phyloP scores from a whole-genome alignment of 805 yeast genomes.

The Saccharomyces cerevisiae region DNA sequence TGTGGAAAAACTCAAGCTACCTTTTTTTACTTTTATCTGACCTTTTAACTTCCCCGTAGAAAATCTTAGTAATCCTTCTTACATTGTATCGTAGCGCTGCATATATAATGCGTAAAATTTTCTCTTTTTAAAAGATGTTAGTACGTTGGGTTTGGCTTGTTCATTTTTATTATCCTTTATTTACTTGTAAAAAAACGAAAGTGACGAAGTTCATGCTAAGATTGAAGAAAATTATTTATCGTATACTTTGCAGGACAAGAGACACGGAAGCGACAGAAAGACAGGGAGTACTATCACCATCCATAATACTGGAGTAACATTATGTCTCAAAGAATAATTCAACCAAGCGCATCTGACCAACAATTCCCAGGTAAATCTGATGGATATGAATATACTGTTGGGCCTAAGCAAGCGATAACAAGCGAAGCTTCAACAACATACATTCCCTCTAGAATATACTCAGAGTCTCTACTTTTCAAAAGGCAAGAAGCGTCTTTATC shows the following conservation, averaged over 20 bases:
- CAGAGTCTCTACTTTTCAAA: constrained; percentile 18
- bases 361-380: constrained; percentile 6
- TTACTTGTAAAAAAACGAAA: not conserved
- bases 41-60: constrained; percentile 1
- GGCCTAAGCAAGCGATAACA: constrained; percentile 25
- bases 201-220: not conserved
- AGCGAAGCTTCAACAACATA: constrained; percentile 14
- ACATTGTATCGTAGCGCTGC: not conserved
- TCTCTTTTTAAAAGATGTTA: not conserved
- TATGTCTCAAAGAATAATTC: constrained; percentile 23
- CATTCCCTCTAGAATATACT: constrained; percentile 18
- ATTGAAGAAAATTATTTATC: not conserved
- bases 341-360: constrained; percentile 19
- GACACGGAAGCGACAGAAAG: not conserved
- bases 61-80: not conserved
- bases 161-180: not conserved
- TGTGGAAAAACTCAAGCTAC: constrained; percentile 99
- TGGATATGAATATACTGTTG: constrained; percentile 26
- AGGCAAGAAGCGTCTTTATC: constrained; percentile 52
- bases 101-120: not conserved
- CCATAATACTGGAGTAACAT: not conserved
- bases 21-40: constrained; percentile 65
- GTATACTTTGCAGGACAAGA: not conserved
- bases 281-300: too few relatives aligned
- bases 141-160: not conserved